Evolutionary conservation across 2,329 filamentous ascomycete species (phyloP).

Genomic region (Chrysoporthe deuterocubensis): DNA sequence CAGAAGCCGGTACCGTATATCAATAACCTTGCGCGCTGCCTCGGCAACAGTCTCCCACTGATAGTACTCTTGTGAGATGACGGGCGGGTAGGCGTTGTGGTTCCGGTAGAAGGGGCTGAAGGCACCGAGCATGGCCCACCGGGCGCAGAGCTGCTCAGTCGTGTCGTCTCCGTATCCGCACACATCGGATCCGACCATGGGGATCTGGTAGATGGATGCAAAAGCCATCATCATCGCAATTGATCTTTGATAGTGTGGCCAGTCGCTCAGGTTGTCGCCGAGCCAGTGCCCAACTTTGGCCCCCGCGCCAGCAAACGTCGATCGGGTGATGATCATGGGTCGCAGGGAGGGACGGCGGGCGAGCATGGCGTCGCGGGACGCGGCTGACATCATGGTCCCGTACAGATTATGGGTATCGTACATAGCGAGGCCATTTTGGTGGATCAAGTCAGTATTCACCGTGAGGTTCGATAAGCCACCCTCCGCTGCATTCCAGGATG

Average conservation of each 20-base stretch:
- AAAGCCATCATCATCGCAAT: conserved; percentile 66
- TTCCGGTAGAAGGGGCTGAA: conserved; percentile 79
- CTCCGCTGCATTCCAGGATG: conserved; percentile 46
- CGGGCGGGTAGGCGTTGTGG: conserved; percentile 58
- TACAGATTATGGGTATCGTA: conserved; percentile 61
- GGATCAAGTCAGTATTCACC: conserved; percentile 68
- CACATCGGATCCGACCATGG: conserved; percentile 73
- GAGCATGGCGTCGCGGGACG: conserved; percentile 69
- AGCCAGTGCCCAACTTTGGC: conserved; percentile 65
- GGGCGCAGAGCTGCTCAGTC: conserved; percentile 70
- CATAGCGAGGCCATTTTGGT: conserved; percentile 68
- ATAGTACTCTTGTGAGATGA: conserved; percentile 73
- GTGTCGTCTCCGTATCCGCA: conserved; percentile 75
- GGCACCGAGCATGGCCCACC: conserved; percentile 75
- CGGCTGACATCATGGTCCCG: conserved; percentile 74
- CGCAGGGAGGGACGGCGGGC: conserved; percentile 64
- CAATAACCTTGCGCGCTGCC: conserved; percentile 68
- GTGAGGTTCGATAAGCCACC: conserved; percentile 61
- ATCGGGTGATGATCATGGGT: conserved; percentile 75
- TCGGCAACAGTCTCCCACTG: conserved; percentile 64
- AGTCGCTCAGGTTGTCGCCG: conserved; percentile 60
- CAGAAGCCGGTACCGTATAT: conserved; percentile 69
- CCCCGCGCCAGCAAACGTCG: conserved; percentile 76
- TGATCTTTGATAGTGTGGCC: conserved; percentile 61
- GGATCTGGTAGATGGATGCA: conserved; percentile 67